Evolutionary conservation across 345 rosid species (phyloP).

Genomic region (Salix arbutifolia): DNA sequence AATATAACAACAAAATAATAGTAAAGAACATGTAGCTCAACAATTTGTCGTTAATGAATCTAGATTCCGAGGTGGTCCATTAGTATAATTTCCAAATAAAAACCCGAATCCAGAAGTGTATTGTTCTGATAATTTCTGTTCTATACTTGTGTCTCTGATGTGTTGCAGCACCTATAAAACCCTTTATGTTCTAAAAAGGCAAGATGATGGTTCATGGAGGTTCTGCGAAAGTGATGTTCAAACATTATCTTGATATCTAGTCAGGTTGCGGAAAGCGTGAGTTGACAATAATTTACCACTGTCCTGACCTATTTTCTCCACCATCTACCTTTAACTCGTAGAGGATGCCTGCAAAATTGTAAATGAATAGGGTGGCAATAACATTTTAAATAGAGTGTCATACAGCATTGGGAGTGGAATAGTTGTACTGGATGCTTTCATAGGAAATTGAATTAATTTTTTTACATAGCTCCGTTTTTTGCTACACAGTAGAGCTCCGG

Average conservation of each 20-base stretch:
- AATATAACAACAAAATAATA: neutral
- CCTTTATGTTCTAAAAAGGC: constrained; percentile 66
- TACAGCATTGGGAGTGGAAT: neutral
- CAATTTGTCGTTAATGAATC: neutral
- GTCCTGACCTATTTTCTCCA: neutral
- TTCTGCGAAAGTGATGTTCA: constrained; percentile 69
- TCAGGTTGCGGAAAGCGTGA: neutral
- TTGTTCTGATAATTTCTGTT: neutral
- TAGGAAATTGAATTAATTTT: neutral
- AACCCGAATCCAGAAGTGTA: neutral
- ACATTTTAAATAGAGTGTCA: neutral
- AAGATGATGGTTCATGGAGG: constrained; percentile 82
- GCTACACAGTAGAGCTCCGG: neutral
- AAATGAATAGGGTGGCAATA: neutral
- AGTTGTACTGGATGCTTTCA: neutral
- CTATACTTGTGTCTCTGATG: neutral
- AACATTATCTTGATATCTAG: constrained; percentile 41
- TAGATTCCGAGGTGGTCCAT: neutral
- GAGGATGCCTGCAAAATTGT: neutral
- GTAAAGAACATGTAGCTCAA: neutral
- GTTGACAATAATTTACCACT: neutral
- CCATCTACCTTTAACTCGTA: neutral
- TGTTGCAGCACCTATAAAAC: constrained; percentile 63
- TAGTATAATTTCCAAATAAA: neutral
- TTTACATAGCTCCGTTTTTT: neutral